Base-by-base conservation (phyloP, 345 rosid species). In the Aegle marmelos region DNA sequence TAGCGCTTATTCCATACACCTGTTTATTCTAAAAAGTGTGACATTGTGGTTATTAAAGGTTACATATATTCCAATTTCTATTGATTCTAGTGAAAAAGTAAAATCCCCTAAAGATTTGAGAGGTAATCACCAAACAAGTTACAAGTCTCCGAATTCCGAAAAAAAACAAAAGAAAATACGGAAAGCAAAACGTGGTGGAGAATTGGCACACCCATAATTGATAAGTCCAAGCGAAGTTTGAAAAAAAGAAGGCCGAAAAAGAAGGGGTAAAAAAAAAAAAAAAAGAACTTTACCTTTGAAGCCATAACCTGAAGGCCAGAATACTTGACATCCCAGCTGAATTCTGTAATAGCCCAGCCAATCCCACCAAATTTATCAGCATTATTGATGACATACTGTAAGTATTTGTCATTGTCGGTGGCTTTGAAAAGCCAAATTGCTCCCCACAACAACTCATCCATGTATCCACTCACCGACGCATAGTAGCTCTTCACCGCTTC, bases 241-340 rank as follows among this genome's bases (percentile, higher is more conserved):
- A 19, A 53, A 53, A 50, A 50, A 14, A 48, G 5, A 48, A 14
- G 54, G 4, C 16, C n/a, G n/a, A n/a, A n/a, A n/a, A n/a, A n/a
- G n/a, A n/a, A n/a, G n/a, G n/a, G n/a, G n/a, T 7, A 14, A 48
- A 48, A 16, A 11, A 48, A 45, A 4, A 45, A 14, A 14, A 17
- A 17, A 5, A 50, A 4, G 2, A 17, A 53, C 57, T 53, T 53
- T 53, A 53, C 57, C 57, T 53, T 53, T 53, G 98, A 89, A 56
- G 95, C 94, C 48, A 91, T 79, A 62, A 94, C 68, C 70, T 95
- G 99, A 79, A 96, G 75, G 11, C 95, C 99, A 64, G 97, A 94
- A 64, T 86, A 94, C 84, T 96, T 96, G 24, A 96, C 98, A 85
- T 96, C 99, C 99, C 99, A 96, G 80, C 99, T 96, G 83, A 96